Evolutionary conservation across 2,329 filamentous ascomycete species (phyloP).

Genomic region (Aspergillus glaucus): DNA sequence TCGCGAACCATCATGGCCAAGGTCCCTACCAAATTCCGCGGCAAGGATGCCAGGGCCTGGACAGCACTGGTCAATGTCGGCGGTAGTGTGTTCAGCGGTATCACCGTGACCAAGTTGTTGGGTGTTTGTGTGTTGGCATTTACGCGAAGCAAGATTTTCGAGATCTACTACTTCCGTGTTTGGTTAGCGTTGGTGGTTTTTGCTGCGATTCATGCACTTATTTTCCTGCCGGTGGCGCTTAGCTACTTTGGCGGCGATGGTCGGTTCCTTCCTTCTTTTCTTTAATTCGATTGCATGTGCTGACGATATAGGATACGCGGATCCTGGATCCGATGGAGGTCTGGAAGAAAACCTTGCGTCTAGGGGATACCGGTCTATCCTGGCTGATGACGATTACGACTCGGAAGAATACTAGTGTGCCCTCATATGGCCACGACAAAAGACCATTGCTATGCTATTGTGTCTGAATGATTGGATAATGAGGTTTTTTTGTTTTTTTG

Average conservation of each 20-base stretch:
- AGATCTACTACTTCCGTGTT: conserved; percentile 97
- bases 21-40: conserved; percentile 69
- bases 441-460: background rate
- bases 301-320: conserved; percentile 62
- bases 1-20: conserved; percentile 74
- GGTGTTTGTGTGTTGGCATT: conserved; percentile 91
- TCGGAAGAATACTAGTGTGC: conserved; percentile 55
- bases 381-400: conserved; percentile 70
- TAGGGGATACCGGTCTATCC: conserved; percentile 67
- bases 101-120: conserved; percentile 90
- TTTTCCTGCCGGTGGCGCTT: conserved; percentile 85
- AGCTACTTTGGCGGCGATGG: conserved; percentile 77
- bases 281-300: background rate
- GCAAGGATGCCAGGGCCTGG: conserved; percentile 81
- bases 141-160: conserved; percentile 95
- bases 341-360: conserved; percentile 82
- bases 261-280: conserved; percentile 29
- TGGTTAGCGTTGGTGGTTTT: conserved; percentile 90
- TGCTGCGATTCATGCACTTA: conserved; percentile 77
- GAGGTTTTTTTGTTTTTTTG: background rate
- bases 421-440: background rate
- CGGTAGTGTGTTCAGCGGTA: conserved; percentile 88
- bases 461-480: background rate
- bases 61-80: conserved; percentile 91
- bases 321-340: conserved; percentile 79